These are phyloP conservation scores for Teunomyces cretensis DNA, from an alignment of 805 yeast genomes.

Conservation along the genomic window DNA sequence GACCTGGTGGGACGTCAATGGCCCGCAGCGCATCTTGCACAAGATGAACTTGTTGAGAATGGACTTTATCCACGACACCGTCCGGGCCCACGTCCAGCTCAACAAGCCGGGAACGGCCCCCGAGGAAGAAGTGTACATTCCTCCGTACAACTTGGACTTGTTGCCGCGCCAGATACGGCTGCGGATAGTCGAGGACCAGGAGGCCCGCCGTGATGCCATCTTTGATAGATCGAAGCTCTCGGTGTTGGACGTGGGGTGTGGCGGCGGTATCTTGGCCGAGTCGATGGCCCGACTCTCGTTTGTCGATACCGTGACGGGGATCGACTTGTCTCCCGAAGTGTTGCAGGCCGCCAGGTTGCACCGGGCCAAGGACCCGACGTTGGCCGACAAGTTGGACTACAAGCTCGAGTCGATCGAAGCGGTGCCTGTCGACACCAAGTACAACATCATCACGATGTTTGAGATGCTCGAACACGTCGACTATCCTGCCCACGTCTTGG, in stretches of 20 bases:
- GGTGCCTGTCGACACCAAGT: conserved; percentile 45
- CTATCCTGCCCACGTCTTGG: conserved; percentile 70
- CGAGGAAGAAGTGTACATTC: conserved; percentile 61
- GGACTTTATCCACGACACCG: conserved; percentile 75
- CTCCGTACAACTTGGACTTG: conserved; percentile 71
- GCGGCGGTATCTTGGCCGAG: conserved; percentile 94
- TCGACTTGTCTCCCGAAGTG: conserved; percentile 85
- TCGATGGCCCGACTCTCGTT: conserved; percentile 75
- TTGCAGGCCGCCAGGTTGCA: conserved; percentile 77
- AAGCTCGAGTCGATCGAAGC: conserved; percentile 63
- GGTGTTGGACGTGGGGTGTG: conserved; percentile 92
- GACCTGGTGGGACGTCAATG: conserved; percentile 98
- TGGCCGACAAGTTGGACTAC: conserved; percentile 54
- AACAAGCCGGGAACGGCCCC: conserved; percentile 28
- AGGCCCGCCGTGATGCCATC: conserved; percentile 40
- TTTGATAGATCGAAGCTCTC: conserved; percentile 37
- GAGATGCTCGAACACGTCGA: conserved; percentile 96
- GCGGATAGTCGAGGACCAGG: conserved; percentile 52
- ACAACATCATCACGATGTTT: conserved; percentile 83
- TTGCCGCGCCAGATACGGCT: conserved; percentile 57
- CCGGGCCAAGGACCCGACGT: conserved; percentile 59
- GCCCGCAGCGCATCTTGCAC: conserved; percentile 91
- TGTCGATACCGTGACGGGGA: conserved; percentile 67
- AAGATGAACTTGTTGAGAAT: conserved; percentile 88
- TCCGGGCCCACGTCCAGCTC: conserved; percentile 45